Evolutionary conservation across 164 flowering plant genomes (phyloP).

Genomic region (Magnolia kwangsiensis): DNA sequence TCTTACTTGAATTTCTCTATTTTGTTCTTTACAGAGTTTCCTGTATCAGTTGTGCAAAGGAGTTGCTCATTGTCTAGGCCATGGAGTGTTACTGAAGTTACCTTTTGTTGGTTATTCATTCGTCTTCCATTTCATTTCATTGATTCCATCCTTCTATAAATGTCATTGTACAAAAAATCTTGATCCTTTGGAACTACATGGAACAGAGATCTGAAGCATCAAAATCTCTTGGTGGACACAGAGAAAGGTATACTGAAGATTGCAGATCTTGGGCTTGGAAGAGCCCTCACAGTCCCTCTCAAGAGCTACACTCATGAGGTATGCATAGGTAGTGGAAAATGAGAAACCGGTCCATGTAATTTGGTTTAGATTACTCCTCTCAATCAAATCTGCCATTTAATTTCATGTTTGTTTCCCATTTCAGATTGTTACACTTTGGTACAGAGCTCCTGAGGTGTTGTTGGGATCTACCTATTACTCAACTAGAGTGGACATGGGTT

Average conservation of each 20-base stretch:
- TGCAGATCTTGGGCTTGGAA: constrained; percentile 94
- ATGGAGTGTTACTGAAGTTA: constrained; percentile 78
- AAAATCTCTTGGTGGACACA: constrained; percentile 86
- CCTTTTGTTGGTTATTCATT: background rate
- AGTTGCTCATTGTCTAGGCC: constrained; percentile 88
- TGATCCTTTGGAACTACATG: background rate
- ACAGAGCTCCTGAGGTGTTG: constrained; percentile 95
- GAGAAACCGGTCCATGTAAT: background rate
- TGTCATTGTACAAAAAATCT: background rate
- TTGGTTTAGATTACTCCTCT: background rate
- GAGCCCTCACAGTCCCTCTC: constrained; percentile 92
- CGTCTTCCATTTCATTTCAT: background rate
- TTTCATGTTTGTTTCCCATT: background rate
- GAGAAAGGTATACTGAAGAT: constrained; percentile 86
- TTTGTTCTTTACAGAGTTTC: constrained; percentile 48
- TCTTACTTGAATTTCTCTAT: background rate
- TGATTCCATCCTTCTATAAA: no score
- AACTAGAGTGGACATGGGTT: constrained; percentile 73
- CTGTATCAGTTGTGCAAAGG: constrained; percentile 88
- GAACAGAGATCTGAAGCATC: constrained; percentile 85
- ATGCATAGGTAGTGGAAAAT: constrained; percentile 25
- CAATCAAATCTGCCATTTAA: no score
- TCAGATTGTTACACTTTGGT: constrained; percentile 96
- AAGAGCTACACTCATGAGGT: constrained; percentile 98
- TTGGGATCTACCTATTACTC: constrained; percentile 88